Conservation (phyloP, 805 yeast species). For the Ogataea paradorogensis region DNA sequence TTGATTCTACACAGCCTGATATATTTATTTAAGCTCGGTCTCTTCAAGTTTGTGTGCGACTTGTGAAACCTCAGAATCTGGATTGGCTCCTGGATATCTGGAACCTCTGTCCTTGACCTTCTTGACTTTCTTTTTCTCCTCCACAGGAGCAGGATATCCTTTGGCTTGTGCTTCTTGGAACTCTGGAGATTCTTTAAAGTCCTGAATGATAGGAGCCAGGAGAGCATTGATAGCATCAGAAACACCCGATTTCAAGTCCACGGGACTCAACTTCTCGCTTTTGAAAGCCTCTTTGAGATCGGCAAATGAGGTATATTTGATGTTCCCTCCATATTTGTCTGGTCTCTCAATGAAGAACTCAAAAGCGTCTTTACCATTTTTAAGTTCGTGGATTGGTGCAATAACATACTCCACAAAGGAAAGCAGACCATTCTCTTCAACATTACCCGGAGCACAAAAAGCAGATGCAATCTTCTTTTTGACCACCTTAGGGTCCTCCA, state of each 20-base stretch:
- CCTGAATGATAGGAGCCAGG: constrained; percentile 80
- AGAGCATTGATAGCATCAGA: constrained; percentile 77
- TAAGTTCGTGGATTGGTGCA: constrained; percentile 81
- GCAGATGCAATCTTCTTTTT: constrained; percentile 91
- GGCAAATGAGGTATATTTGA: constrained; percentile 65
- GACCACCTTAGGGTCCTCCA: constrained; percentile 85
- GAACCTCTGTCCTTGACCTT: constrained; percentile 85
- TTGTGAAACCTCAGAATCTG: constrained; percentile 23
- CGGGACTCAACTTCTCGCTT: constrained; percentile 77
- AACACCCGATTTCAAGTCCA: constrained; percentile 91
- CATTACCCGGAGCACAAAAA: constrained; percentile 91
- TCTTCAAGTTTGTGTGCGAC: constrained; percentile 26
- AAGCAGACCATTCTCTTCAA: constrained; percentile 86
- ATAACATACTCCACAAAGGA: constrained; percentile 83
- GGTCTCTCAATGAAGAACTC: constrained; percentile 82
- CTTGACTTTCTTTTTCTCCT: constrained; percentile 63
- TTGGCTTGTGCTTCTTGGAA: constrained; percentile 69
- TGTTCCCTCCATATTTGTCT: constrained; percentile 95
- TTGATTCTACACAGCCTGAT: constrained; percentile 6
- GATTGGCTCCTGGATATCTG: constrained; percentile 73
- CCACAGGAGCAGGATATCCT: constrained; percentile 81
- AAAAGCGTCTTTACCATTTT: constrained; percentile 55
- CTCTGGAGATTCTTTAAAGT: constrained; percentile 57
- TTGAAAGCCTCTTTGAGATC: constrained; percentile 70
- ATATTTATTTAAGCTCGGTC: constrained; percentile 2